Conservation (phyloP, 169 alveolate genomes). For the Theileria parva region DNA sequence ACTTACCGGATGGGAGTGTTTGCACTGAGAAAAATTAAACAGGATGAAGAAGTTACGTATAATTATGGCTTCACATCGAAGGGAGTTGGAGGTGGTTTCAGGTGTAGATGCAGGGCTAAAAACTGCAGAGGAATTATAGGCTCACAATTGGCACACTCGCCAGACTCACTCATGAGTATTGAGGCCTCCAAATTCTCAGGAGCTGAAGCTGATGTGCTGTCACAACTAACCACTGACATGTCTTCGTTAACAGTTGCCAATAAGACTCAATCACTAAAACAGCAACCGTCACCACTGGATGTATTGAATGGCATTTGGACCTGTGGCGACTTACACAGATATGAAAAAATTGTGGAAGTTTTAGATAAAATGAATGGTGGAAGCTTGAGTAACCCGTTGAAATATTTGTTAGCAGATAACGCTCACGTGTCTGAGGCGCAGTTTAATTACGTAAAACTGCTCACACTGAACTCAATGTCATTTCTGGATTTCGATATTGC, state of each 20-base stretch:
- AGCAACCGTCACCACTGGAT: constrained; percentile 61
- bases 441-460: constrained; percentile 44
- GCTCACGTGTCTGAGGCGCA: constrained; percentile 35
- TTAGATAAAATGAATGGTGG: background rate
- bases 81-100: constrained; percentile 65
- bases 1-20: constrained; percentile 94
- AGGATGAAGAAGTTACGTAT: constrained; percentile 95
- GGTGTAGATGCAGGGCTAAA: constrained; percentile 55
- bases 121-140: constrained; percentile 68
- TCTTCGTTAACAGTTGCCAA: constrained; percentile 12
- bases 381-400: constrained; percentile 23
- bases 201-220: constrained; percentile 37
- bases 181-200: constrained; percentile 38
- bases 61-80: constrained; percentile 83
- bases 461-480: constrained; percentile 45
- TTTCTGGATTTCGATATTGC: constrained; percentile 54
- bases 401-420: constrained; percentile 33
- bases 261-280: constrained; percentile 34
- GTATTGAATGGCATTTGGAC: constrained; percentile 61
- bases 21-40: constrained; percentile 88
- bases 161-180: constrained; percentile 43
- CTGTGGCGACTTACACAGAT: constrained; percentile 59
- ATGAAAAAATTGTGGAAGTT: constrained; percentile 25
- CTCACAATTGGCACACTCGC: constrained; percentile 24
- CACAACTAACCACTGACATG: constrained; percentile 49